Evolutionary conservation across 2,329 filamentous ascomycete genomes (phyloP), one percentile per base, ranked within the genome.

Genomic region (Monosporascus sp.): DNA sequence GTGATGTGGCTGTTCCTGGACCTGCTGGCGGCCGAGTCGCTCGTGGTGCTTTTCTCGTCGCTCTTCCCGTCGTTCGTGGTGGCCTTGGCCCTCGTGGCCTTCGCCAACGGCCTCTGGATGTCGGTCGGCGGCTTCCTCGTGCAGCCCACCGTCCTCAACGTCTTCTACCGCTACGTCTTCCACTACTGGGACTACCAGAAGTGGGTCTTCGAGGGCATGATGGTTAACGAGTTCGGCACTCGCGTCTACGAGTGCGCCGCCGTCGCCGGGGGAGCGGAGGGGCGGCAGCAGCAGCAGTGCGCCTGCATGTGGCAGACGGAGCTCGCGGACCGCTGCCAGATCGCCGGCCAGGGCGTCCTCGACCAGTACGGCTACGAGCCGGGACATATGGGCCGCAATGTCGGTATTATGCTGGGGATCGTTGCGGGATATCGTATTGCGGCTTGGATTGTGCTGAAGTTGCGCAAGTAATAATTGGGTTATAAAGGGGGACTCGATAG

Each of bases 71-170:
- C 85, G 56, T 95, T 95, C 59, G 90, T 95, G 48, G 81, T 93
- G 45, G 77, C 88, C 0, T 81, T 95, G 0, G 90, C 90, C 0
- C 75, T 90, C 2, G 88, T 88, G 0, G 90, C 90, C 0, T 95
- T 95, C 64, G 86, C 88, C 22, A 96, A 96, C 69, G 90, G 90
- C 0, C 75, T 96, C 6, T 96, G 90, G 90, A 95, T 95, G 90
- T 85, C 81, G 49, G 88, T 93, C 1, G 83, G 86, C 50, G 90
- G 90, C 0, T 95, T 95, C 72, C 79, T 95, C 68, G 89, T 95
- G 2, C 79, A 83, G 3, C 83, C 85, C 3, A 81, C 75, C 1
- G 80, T 85, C 2, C 77, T 95, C 41, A 95, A 96, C 68, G 82
- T 80, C 2, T 96, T 96, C 61, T 96, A 88, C 84, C 82, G 84